Evolutionary conservation across 441 rosid genomes (phyloP).

Genomic region (Pelargonium exstipulatum): DNA sequence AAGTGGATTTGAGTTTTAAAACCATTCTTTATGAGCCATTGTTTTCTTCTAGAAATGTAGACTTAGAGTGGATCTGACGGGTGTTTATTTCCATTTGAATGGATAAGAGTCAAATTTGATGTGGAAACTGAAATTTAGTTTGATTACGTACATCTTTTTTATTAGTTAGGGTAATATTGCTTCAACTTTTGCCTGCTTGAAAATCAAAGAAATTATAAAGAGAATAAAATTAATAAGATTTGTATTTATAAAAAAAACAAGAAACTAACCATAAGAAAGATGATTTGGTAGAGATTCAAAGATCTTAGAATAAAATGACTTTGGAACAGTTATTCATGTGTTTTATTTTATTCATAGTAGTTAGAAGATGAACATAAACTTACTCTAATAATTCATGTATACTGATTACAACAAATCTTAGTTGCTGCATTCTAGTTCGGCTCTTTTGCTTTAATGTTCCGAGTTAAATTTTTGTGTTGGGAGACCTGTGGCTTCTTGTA

Average conservation of each 20-base stretch:
- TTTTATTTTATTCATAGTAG: no score
- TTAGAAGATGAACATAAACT: no score
- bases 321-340: background rate
- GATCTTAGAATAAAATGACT: background rate
- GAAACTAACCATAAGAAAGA: background rate
- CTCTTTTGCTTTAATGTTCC: no score
- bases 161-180: background rate
- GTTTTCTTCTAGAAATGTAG: background rate
- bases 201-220: background rate
- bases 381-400: no score
- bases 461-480: no score
- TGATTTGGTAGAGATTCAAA: conserved; percentile 1
- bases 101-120: background rate
- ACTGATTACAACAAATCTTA: no score
- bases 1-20: no score
- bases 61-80: background rate
- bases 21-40: background rate
- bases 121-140: background rate
- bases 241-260: background rate
- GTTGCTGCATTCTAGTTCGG: no score
- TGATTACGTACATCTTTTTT: background rate
- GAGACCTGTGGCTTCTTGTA: no score
- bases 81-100: background rate
- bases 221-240: background rate
- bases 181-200: background rate